phyloP scores from a whole-genome alignment of 1,284 basidiomycete species.

The Leccinum glutinopallens region DNA sequence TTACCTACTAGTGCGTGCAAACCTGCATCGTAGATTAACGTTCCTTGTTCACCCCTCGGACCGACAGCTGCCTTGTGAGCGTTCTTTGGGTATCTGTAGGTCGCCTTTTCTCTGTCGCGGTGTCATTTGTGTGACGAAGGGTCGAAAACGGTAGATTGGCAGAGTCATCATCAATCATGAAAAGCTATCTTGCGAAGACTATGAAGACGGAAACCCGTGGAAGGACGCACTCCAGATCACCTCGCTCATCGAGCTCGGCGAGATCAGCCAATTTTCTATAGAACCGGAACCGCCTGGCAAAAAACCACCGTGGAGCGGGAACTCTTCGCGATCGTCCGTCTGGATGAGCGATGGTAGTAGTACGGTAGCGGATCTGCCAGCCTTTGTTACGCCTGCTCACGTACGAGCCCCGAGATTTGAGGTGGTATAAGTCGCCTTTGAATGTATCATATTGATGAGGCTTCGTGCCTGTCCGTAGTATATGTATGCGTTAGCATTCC shows the following conservation, averaged over 20 bases:
- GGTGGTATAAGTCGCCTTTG: background rate
- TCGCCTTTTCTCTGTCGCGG: background rate
- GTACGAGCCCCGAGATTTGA: background rate
- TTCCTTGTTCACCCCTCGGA: background rate
- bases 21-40: background rate
- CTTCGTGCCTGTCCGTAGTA: background rate
- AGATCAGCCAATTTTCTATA: background rate
- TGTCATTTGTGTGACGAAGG: background rate
- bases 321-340: background rate
- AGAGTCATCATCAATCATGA: conserved; percentile 15
- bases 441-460: background rate
- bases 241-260: background rate
- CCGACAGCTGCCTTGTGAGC: conserved; percentile 15
- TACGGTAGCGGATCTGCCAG: background rate
- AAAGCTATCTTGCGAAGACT: background rate
- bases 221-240: background rate
- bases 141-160: conserved; percentile 7
- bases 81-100: conserved; percentile 2
- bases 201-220: background rate
- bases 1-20: conserved; percentile 16
- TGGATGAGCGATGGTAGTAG: background rate
- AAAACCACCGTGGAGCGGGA: background rate
- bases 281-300: background rate
- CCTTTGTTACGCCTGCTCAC: background rate
- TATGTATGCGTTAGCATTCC: background rate